phyloP scores from a whole-genome alignment of 2,329 filamentous ascomycete species.

The Phoma herbarum region DNA sequence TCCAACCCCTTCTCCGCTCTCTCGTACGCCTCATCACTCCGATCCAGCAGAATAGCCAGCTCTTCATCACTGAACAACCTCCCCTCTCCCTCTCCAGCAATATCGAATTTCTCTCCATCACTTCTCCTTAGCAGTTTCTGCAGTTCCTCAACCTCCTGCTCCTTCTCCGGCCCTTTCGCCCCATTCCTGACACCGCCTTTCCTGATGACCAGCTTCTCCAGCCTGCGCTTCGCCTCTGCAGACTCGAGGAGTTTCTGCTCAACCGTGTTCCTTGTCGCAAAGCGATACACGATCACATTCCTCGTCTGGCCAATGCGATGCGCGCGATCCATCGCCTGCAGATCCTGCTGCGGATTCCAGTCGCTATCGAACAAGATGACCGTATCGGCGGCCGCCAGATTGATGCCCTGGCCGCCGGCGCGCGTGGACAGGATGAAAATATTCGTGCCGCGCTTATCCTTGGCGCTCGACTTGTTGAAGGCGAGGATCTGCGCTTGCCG shows the following conservation, averaged over 20 bases:
- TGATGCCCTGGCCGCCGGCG: constrained; percentile 94
- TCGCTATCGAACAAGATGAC: constrained; percentile 90
- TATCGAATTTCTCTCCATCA: constrained; percentile 72
- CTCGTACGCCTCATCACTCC: constrained; percentile 72
- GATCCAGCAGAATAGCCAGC: constrained; percentile 79
- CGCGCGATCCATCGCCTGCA: constrained; percentile 94
- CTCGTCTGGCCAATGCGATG: constrained; percentile 93
- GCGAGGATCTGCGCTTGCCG: constrained; percentile 59
- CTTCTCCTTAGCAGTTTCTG: constrained; percentile 62
- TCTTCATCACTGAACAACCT: constrained; percentile 79
- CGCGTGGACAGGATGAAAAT: constrained; percentile 90
- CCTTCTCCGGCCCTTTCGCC: constrained; percentile 50
- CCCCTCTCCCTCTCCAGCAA: constrained; percentile 63
- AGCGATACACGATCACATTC: constrained; percentile 90
- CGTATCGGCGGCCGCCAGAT: constrained; percentile 88
- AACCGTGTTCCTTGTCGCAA: constrained; percentile 91
- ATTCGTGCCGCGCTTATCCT: constrained; percentile 52
- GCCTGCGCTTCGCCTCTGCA: constrained; percentile 87
- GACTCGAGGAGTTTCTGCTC: constrained; percentile 87
- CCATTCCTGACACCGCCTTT: constrained; percentile 76
- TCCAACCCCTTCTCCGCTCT: constrained; percentile 82
- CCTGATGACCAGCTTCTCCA: constrained; percentile 95
- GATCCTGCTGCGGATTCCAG: constrained; percentile 96
- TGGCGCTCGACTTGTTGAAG: constrained; percentile 54
- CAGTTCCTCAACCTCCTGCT: constrained; percentile 59